Evolutionary conservation across 2,329 filamentous ascomycete species (phyloP).

Genomic region (Fusarium sacchari): DNA sequence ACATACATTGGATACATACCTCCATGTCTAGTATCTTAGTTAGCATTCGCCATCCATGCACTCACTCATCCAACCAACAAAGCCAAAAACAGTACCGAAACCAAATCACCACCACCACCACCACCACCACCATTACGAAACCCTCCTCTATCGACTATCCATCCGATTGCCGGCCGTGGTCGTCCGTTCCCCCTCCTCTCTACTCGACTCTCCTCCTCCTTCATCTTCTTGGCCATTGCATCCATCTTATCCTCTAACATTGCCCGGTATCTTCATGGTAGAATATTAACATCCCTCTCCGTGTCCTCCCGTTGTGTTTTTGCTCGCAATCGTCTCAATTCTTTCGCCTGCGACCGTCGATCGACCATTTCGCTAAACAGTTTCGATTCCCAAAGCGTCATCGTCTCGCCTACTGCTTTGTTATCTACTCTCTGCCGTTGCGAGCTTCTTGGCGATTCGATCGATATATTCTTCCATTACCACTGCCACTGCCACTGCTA

Average conservation of each 20-base stretch:
- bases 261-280: constrained; percentile 1
- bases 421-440: neutral
- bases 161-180: constrained; percentile 31
- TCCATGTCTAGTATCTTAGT: too few species aligned
- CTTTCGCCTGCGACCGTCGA: constrained; percentile 17
- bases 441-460: constrained; percentile 2
- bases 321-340: constrained; percentile 4
- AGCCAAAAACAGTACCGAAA: constrained; percentile 28
- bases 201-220: constrained; percentile 7
- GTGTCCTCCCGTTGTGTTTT: neutral
- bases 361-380: constrained; percentile 26
- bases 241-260: constrained; percentile 16
- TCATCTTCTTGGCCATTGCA: constrained; percentile 13
- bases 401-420: neutral
- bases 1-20: too few species aligned
- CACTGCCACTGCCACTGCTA: neutral
- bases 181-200: constrained; percentile 33
- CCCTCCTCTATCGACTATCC: constrained; percentile 12
- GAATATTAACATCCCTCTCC: constrained; percentile 4
- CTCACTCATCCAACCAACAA: constrained; percentile 7
- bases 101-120: constrained; percentile 36
- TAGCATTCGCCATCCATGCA: constrained; percentile 36
- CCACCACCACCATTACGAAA: constrained; percentile 6
- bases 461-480: constrained; percentile 1
- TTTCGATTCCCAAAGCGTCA: constrained; percentile 18